Base-by-base conservation (phyloP, 345 rosid species). In the Erysimum cheiranthoides region DNA sequence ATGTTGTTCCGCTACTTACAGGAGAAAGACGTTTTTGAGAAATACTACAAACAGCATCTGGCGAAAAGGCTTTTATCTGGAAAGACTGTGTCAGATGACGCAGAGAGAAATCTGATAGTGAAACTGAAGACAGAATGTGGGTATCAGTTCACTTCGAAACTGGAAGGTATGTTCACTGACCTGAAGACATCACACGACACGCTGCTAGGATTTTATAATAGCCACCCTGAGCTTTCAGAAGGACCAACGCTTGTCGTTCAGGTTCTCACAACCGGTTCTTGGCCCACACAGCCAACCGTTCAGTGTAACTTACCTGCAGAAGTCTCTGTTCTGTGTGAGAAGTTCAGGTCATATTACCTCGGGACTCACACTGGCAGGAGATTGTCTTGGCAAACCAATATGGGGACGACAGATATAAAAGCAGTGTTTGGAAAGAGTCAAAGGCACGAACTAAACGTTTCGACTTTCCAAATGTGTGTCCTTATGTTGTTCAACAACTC, bases 101-200 rank as follows among this genome's bases (percentile, higher is more conserved):
- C 97, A 7, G 98, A 94, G 81, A 89, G 96, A 79, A 94, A 96
- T 81, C 77, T 92, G 84, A 89, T 94, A 11, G 96, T 92, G 69
- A 94, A 94, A 82, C 95, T 94, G 56, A 94, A 94, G 84, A 92
- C 97, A 0, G 96, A 94, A 78, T 94, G 98, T 69, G 98, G 98
- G 2, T 92, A 90, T 67, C 98, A 94, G 64, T 94, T 94, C 84
- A 94, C 98, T 76, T 92, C 93, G 4, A 94, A 94, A 79, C 73
- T 94, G 34, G 98, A 94, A 83, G 97, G 98, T 58, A 94, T 94
- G 98, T 94, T 94, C 70, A 92, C 98, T 0, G 98, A 94, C 82
- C 92, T 94, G 98, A 94, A 90, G 82, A 94, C 98, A 36, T 92
- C 98, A 54, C 91, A 87, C 73, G 96, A 94, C 54, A 92, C 97